These are phyloP conservation scores for Penicillium sp. DNA, from an alignment of 2,329 filamentous ascomycete genomes.

Conservation along the genomic window DNA sequence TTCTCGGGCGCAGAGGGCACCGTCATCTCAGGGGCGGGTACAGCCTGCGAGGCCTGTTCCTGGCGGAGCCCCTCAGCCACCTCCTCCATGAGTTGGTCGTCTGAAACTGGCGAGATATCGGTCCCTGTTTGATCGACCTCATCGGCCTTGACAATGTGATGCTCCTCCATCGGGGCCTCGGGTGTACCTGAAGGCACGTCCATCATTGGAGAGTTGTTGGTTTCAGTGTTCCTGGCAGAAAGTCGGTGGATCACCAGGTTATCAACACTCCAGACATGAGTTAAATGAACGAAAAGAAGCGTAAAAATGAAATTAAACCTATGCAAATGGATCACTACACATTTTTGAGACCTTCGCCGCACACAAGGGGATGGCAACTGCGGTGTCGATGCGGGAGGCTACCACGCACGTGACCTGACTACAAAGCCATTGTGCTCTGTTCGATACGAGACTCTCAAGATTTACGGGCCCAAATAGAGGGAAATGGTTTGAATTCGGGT, in stretches of 20 bases:
- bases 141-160: conserved; percentile 50
- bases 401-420: background rate
- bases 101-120: conserved; percentile 47
- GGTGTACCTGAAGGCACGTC: conserved; percentile 25
- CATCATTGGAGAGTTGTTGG: conserved; percentile 21
- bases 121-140: conserved; percentile 51
- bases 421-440: background rate
- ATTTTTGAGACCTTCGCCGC: background rate
- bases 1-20: conserved; percentile 17
- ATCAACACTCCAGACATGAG: background rate
- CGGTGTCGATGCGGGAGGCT: conserved; percentile 2
- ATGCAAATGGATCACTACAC: background rate
- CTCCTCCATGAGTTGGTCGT: conserved; percentile 45
- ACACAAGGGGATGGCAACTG: background rate
- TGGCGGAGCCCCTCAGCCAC: conserved; percentile 40
- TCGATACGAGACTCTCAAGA: background rate
- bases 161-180: conserved; percentile 31
- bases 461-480: background rate
- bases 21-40: conserved; percentile 12
- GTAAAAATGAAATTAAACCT: background rate
- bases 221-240: conserved; percentile 5
- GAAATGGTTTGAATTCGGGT: background rate
- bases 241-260: conserved; percentile 9
- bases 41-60: conserved; percentile 30
- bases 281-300: conserved; percentile 7